A percentile compares a stretch with the other conserved stretches of the same genome.
phyloP scores from a whole-genome alignment of 495 filamentous ascomycete species.

The Cetradonia linearis region DNA sequence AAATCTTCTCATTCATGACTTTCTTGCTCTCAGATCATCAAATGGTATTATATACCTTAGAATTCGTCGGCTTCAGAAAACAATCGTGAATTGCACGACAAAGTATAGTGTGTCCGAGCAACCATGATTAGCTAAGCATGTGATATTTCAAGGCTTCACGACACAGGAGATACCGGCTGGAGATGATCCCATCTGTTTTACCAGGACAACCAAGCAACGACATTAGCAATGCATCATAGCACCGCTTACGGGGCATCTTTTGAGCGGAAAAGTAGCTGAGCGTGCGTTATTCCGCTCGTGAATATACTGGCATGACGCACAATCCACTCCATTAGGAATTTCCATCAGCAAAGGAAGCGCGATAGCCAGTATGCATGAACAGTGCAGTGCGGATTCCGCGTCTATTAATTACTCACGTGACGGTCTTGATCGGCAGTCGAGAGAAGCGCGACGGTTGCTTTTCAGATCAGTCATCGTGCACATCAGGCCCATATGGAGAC shows the following conservation, averaged over 20 bases:
- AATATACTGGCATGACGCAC: not conserved
- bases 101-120: not conserved
- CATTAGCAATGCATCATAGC: not conserved
- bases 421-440: not conserved
- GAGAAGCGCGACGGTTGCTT: not conserved
- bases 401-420: not conserved
- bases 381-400: not conserved
- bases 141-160: too few relatives aligned
- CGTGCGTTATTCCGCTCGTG: not conserved
- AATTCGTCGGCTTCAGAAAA: not conserved
- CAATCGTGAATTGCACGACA: not conserved
- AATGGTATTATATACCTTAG: not conserved
- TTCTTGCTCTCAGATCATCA: not conserved
- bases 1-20: too few relatives aligned
- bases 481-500: too few relatives aligned
- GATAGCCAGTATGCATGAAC: not conserved
- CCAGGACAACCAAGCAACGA: not conserved
- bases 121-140: too few relatives aligned
- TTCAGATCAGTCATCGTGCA: too few relatives aligned
- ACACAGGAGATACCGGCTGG: not conserved
- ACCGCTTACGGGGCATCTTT: not conserved
- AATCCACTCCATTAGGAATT: not conserved
- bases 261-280: too few relatives aligned
- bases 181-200: too few relatives aligned
- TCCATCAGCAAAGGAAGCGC: not conserved